A percentile compares a stretch with the other conserved stretches of the same genome.
phyloP scores from a whole-genome alignment of 1,139 yeast species.

The Hyphopichia pseudoburtonii region DNA sequence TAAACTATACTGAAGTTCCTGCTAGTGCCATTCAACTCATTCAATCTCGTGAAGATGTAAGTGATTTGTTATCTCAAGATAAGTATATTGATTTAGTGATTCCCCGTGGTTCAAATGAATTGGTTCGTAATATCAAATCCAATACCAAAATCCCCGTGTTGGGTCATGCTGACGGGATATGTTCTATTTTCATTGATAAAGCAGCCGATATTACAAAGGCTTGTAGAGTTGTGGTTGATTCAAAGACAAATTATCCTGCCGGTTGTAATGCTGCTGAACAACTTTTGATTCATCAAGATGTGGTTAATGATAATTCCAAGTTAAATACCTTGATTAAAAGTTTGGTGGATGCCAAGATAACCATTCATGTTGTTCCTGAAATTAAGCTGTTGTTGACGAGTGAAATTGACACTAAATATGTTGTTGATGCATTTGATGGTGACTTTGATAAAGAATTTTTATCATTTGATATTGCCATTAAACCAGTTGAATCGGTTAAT shows the following conservation, averaged over 20 bases:
- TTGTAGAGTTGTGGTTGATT: slow-evolving; percentile 68
- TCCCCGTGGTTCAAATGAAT: slow-evolving; percentile 93
- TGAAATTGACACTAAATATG: slow-evolving; percentile 14
- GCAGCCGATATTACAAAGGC: slow-evolving; percentile 80
- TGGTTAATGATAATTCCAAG: slow-evolving; percentile 35
- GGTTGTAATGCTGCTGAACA: slow-evolving; percentile 98
- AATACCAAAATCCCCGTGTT: slow-evolving; percentile 92
- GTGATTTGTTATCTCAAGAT: slow-evolving; percentile 81
- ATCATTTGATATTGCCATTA: slow-evolving; percentile 78
- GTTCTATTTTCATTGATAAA: slow-evolving; percentile 80
- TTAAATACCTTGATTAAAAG: slow-evolving; percentile 46
- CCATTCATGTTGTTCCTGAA: slow-evolving; percentile 63
- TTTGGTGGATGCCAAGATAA: slow-evolving; percentile 65
- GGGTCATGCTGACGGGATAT: slow-evolving; percentile 98
- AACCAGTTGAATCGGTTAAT: slow-evolving; percentile 53
- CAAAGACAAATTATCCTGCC: slow-evolving; percentile 96
- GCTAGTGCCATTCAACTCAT: slow-evolving; percentile 80
- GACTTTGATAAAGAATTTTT: slow-evolving; percentile 85
- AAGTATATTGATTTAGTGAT: slow-evolving; percentile 90
- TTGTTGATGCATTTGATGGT: slow-evolving; percentile 42
- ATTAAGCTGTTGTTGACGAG: slow-evolving; percentile 28
- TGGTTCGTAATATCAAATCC: slow-evolving; percentile 81
- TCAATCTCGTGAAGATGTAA: slow-evolving; percentile 85
- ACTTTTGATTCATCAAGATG: slow-evolving; percentile 60
- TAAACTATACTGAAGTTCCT: slow-evolving; percentile 66